A percentile compares a stretch with the other conserved stretches of the same genome.
phyloP scores from a whole-genome alignment of 805 yeast species.

The Pichia deserticola region DNA sequence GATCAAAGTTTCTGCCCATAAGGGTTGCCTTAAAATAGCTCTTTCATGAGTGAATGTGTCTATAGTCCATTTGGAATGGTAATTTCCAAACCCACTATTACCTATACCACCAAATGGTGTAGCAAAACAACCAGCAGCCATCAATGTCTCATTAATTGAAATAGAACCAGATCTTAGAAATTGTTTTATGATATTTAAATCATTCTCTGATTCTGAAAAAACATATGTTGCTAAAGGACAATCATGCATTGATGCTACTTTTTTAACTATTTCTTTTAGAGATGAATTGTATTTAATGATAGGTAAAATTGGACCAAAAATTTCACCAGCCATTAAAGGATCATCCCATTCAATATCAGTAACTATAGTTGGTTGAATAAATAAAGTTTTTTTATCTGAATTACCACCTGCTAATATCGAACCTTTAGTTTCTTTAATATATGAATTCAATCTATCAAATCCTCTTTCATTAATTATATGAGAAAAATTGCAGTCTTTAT shows the following conservation, averaged over 20 bases:
- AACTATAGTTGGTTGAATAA: constrained; percentile 69
- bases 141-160: constrained; percentile 57
- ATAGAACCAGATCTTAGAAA: constrained; percentile 62
- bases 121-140: constrained; percentile 56
- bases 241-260: constrained; percentile 45
- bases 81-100: constrained; percentile 70
- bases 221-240: constrained; percentile 74
- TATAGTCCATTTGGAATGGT: constrained; percentile 68
- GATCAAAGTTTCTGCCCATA: constrained; percentile 53
- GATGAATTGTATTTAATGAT: constrained; percentile 40
- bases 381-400: constrained; percentile 30
- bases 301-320: constrained; percentile 85
- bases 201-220: constrained; percentile 1
- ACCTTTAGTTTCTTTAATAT: constrained; percentile 47
- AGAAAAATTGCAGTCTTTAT: constrained; percentile 37
- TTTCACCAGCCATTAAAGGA: constrained; percentile 63
- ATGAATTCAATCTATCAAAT: constrained; percentile 37
- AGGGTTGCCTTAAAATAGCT: constrained; percentile 58
- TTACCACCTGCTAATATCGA: constrained; percentile 42
- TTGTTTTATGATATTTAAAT: neutral
- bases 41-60: constrained; percentile 74
- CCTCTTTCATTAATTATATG: constrained; percentile 56
- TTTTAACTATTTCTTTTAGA: constrained; percentile 35
- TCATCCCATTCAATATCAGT: constrained; percentile 58
- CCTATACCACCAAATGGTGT: constrained; percentile 95